Evolutionary conservation across 345 rosid species (phyloP), one percentile per base, ranked within the genome.

Genomic region (Diplotaxis tenuifolia): DNA sequence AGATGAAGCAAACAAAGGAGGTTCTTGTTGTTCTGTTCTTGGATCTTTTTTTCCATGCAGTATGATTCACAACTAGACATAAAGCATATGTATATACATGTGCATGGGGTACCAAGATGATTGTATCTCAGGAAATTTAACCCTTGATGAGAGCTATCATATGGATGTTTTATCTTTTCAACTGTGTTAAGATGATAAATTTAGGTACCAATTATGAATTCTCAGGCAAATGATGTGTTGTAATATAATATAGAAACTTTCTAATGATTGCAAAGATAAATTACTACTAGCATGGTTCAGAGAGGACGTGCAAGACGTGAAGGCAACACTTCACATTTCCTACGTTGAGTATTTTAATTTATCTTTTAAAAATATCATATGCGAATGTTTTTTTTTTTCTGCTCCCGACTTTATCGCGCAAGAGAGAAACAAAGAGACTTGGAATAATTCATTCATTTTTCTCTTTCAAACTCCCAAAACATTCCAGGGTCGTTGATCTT

Each of bases 271-370:
- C 5, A 47, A 58, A 12, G 53, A 74, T 66, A 74, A 49, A 3
- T 49, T 21, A 47, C 42, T 31, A 47, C 53, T 31, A 31, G 54
- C 52, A 27, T 68, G 79, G 64, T 68, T 5, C 8, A 15, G 34
- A 62, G 79, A 68, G 74, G 70, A 75, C 78, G 83, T 84, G 86
- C 76, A 73, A 75, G 79, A 82, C 86, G 84, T 83, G 88, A 71
- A 73, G 79, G 73, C 88, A 80, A 68, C 68, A 62, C 69, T 54
- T 62, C 29, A 68, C 68, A 62, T 75, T 62, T 54, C 22, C 50
- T 58, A 76, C 21, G 58, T 65, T 45, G 25, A 29, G 76, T 69
- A 20, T 66, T 65, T 74, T 45, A 20, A 28, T 21, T 34, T 21
- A 31, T 2, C 5, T 42, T 11, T 50, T 45, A 31, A 29, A 40